A percentile compares a stretch with the other conserved stretches of the same genome.
These are phyloP conservation scores for Diplodia sapinea DNA, from an alignment of 2,329 filamentous ascomycete species.

Conservation along the genomic window DNA sequence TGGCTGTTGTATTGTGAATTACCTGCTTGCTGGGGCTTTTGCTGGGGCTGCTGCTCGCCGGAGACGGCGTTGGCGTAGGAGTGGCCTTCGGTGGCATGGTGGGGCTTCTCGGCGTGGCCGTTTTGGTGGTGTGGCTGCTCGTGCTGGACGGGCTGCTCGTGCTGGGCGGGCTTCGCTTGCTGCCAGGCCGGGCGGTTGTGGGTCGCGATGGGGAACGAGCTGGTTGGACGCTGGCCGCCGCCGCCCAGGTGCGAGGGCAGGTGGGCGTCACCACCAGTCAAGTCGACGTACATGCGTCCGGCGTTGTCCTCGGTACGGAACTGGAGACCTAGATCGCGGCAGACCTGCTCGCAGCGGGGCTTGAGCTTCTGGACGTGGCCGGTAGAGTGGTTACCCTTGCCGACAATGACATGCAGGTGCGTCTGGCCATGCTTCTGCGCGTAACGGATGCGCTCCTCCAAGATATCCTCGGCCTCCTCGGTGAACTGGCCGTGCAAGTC, in stretches of 20 bases:
- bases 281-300: conserved; percentile 85
- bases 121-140: conserved; percentile 15
- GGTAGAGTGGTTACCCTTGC: conserved; percentile 86
- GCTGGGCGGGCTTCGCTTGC: conserved; percentile 1
- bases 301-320: conserved; percentile 88
- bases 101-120: conserved; percentile 2
- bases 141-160: conserved; percentile 30
- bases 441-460: conserved; percentile 82
- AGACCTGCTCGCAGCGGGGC: conserved; percentile 88
- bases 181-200: conserved; percentile 43
- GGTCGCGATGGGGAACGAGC: conserved; percentile 46
- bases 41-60: conserved; percentile 41
- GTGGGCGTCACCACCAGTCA: conserved; percentile 72
- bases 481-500: conserved; percentile 95
- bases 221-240: conserved; percentile 50
- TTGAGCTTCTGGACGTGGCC: conserved; percentile 92
- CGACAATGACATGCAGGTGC: conserved; percentile 93
- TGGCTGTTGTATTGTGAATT: conserved; percentile 43
- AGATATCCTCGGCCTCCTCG: conserved; percentile 89
- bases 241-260: conserved; percentile 48
- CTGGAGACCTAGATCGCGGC: conserved; percentile 79
- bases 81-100: conserved; percentile 3
- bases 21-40: conserved; percentile 54
- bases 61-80: conserved; percentile 1
- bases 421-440: conserved; percentile 75